A percentile compares a stretch with the other conserved stretches of the same genome.
phyloP scores from a whole-genome alignment of 352 stramenopile genomes.

The Phytophthora nicotianae region DNA sequence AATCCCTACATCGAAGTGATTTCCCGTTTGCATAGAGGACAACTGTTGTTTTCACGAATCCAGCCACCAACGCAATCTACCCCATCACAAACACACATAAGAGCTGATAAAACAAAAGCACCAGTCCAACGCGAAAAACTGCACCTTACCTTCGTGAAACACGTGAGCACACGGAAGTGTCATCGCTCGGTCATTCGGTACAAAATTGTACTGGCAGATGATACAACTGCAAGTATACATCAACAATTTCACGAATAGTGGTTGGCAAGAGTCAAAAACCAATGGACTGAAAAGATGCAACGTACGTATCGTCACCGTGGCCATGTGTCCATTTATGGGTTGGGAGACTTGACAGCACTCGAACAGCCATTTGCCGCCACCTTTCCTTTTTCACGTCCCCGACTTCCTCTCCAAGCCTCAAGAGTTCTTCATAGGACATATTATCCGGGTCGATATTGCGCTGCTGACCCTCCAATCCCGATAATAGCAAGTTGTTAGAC shows the following conservation, averaged over 20 bases:
- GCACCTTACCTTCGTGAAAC: conserved; percentile 66
- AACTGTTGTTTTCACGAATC: conserved; percentile 84
- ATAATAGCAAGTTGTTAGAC: conserved; percentile 14
- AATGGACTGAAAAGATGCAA: no score
- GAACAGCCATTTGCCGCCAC: conserved; percentile 63
- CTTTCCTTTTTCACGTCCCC: conserved; percentile 81
- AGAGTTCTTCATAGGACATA: conserved; percentile 83
- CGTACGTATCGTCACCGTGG: conserved; percentile 60
- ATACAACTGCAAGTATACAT: conserved; percentile 55
- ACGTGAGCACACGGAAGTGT: conserved; percentile 78
- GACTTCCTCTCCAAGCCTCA: conserved; percentile 70
- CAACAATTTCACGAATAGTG: not conserved
- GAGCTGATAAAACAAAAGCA: conserved; percentile 5
- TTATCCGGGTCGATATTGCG: conserved; percentile 71
- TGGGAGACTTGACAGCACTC: conserved; percentile 69
- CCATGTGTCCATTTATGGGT: conserved; percentile 58
- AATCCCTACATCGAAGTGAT: conserved; percentile 37
- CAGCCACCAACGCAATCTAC: conserved; percentile 72
- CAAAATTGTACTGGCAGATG: conserved; percentile 75
- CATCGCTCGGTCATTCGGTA: conserved; percentile 56
- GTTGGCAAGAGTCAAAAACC: no score
- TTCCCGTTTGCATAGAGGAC: conserved; percentile 73
- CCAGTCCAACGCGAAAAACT: not conserved
- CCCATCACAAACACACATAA: not conserved
- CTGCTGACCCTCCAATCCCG: conserved; percentile 15